Base-by-base conservation (phyloP, 2,329 filamentous ascomycete genomes). In the Trichoderma oligosporum region DNA sequence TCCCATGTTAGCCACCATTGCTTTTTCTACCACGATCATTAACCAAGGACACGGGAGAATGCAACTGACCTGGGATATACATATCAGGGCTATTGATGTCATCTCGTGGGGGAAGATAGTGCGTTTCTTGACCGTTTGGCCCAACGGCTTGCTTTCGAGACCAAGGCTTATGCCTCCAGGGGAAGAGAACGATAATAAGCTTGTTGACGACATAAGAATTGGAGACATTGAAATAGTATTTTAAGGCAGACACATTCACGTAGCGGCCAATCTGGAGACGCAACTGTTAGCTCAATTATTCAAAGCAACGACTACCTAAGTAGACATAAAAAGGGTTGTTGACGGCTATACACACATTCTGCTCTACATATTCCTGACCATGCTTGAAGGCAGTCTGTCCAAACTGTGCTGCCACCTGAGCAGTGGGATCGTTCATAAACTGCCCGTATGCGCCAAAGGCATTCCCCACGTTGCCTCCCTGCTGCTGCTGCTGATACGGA, bases 201-300 rank as follows among this genome's bases (percentile, higher is more conserved):
- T 99, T 99, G 76, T 87, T 91, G 70, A 95, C 80, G 70, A 99
- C 94, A 74, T 99, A 99, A 59, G 84, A 89, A 79, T 99, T 99
- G 64, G 92, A 95, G 62, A 99, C 94, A 76, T 97, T 97, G 79
- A 99, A 99, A 81, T 97, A 99, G 76, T 97, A 94, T 75, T 99
- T 99, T 42, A 99, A 82, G 16, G 91, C 90, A 12, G 88, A 87
- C 65, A 97, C 88, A 68, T 92, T 96, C 74, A 99, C 86, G 75
- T 93, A 97, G 73, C 81, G 80, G 63, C 82, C 81, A 63, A 82
- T 74, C 79, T 82, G 55, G 39, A 39, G 8, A 24, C 39, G 14
- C 2, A 44, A 24, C 63, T n/a, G 38, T 64, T 62, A 67, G 59
- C 61, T 25, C n/a, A 7, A 31, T 7, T 18, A 7, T 11, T 11